Base-by-base conservation (phyloP, 2,329 filamentous ascomycete species). In the Fusarium fujikuroi region DNA sequence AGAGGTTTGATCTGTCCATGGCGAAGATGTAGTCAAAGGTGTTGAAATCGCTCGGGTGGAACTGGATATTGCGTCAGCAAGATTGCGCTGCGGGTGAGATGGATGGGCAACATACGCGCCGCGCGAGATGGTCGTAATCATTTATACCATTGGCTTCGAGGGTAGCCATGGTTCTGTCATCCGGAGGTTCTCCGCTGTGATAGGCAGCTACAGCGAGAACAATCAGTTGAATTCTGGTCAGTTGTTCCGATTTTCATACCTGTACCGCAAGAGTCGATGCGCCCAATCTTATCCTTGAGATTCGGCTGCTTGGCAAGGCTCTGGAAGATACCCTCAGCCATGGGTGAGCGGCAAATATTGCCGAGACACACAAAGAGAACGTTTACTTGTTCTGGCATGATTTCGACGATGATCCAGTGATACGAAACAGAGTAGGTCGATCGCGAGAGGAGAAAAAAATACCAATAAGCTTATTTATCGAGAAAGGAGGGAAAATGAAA, bases 321-420 rank as follows among this genome's bases (percentile, higher is more conserved):
- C 66, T 91, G 90, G 84, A 99, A 98, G 74, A 97, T 93, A 56
- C 93, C 96, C 85, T 98, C 95, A 50, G 95, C 94, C 96, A 99
- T 98, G 37, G 96, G 93, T 12, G 95, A 97, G 69, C 89, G 87
- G 81, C 95, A 99, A 79, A 98, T 98, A 83, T 99, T 99, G 81
- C 96, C 96, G 39, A 98, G 88, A 84, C 96, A 99, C 76, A 98
- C 95, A 80, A 98, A 98, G 59, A 98, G 89, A 42, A 98, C 92
- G 5, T 92, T 95, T 61, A 93, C 75, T 43, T 82, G 81, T 68
- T 84, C 83, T 11, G 83, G 66, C 83, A 84, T 83, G 25, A 70
- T 77, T 78, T 70, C 23, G 50, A 52, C 59, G 62, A 54, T 46
- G 64, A 44, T 46, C 28, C 42, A 56, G 23, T 28, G 47, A 30